These are phyloP conservation scores for Allomyces macrogynus DNA, from an alignment of 192 early-diverging fungal species.

Conservation along the genomic window DNA sequence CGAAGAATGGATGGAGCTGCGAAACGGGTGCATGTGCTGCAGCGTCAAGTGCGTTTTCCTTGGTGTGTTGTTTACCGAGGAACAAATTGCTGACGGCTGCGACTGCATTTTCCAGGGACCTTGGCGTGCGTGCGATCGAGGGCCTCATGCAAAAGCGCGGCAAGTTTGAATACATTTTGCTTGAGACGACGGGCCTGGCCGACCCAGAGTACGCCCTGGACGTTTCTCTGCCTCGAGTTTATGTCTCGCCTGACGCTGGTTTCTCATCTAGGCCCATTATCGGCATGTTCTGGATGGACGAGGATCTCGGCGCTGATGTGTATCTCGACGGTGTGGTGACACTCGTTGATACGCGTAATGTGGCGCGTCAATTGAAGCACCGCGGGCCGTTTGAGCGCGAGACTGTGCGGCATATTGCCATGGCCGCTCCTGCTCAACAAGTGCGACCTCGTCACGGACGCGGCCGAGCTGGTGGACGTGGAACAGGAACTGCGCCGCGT, in stretches of 20 bases:
- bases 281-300: constrained; percentile 93
- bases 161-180: constrained; percentile 83
- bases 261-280: constrained; percentile 48
- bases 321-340: constrained; percentile 81
- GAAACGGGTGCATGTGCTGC: constrained; percentile 96
- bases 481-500: constrained; percentile 15
- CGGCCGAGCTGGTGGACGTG: constrained; percentile 13
- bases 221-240: not conserved
- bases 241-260: not conserved
- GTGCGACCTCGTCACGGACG: constrained; percentile 38
- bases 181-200: constrained; percentile 81
- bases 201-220: constrained; percentile 20
- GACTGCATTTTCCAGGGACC: constrained; percentile 33
- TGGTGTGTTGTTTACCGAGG: not conserved
- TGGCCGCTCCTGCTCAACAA: constrained; percentile 78
- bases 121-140: constrained; percentile 86
- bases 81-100: not conserved
- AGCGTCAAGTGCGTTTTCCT: constrained; percentile 55
- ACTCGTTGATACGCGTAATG: constrained; percentile 59
- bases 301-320: constrained; percentile 71
- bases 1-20: constrained; percentile 93
- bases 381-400: not conserved
- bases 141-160: constrained; percentile 76
- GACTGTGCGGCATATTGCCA: constrained; percentile 43
- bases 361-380: constrained; percentile 4